Conservation (phyloP, 495 filamentous ascomycete genomes). For the Neurospora sp. region DNA sequence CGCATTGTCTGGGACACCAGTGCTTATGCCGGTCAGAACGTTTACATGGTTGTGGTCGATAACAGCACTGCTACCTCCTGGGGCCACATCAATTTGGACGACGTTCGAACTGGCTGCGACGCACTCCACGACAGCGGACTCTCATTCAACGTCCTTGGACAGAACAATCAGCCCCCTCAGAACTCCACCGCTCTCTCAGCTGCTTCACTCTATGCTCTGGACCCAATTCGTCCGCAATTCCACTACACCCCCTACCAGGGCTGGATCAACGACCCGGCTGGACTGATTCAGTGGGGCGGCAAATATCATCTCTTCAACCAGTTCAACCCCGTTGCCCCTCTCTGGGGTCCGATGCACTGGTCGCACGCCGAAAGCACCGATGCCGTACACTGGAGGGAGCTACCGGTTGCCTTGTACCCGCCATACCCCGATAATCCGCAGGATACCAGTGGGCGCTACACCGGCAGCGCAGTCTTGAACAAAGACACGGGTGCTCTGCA, state of each 20-base stretch:
- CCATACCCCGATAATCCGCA: not conserved
- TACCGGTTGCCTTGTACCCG: not conserved
- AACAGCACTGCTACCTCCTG: not conserved
- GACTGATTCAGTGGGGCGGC: not conserved
- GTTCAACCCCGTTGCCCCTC: not conserved
- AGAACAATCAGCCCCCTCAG: not conserved
- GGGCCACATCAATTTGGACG: not conserved
- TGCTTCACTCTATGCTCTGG: not conserved
- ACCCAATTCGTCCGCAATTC: not conserved
- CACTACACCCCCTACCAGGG: not conserved
- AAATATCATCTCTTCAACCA: not conserved
- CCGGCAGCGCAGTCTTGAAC: not conserved
- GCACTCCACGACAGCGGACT: not conserved
- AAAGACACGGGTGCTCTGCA: not conserved
- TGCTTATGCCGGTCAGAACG: not conserved
- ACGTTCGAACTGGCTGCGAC: not conserved
- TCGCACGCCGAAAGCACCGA: not conserved
- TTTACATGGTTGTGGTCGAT: not conserved
- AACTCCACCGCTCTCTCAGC: not conserved
- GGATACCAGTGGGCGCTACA: not conserved
- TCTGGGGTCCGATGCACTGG: not conserved
- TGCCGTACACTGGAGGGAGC: not conserved
- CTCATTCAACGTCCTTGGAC: not conserved
- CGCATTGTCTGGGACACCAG: not conserved
- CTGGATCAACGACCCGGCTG: not conserved